These are phyloP conservation scores for Chrysanthemum seticuspe DNA, from an alignment of 129 eudicot species.

Conservation along the genomic window DNA sequence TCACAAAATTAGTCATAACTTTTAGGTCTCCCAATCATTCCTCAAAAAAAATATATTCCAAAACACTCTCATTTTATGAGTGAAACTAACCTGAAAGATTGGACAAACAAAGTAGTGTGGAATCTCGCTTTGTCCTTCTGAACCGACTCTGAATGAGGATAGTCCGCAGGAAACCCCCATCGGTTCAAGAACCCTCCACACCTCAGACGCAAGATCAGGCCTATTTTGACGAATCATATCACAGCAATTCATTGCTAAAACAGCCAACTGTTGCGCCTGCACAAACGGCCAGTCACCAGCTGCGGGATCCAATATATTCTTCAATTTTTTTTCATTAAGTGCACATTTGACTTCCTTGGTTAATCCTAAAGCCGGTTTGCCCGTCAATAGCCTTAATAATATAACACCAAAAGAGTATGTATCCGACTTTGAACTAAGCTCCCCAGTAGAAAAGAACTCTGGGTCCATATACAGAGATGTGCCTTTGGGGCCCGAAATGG, in stretches of 20 bases:
- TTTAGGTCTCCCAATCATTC: no score
- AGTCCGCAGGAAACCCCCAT: constrained; percentile 75
- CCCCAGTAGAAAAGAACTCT: constrained; percentile 72
- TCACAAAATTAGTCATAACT: no score
- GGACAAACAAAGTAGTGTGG: constrained; percentile 83
- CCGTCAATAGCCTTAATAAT: constrained; percentile 71
- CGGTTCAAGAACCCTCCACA: constrained; percentile 81
- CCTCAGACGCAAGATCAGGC: constrained; percentile 81
- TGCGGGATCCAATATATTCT: constrained; percentile 61
- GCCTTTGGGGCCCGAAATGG: constrained; percentile 61
- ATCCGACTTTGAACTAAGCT: constrained; percentile 76
- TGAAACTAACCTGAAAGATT: constrained; percentile 76
- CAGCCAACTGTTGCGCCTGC: constrained; percentile 89
- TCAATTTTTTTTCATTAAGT: constrained; percentile 57
- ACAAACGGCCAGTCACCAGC: constrained; percentile 99
- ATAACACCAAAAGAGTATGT: constrained; percentile 84
- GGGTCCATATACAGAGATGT: constrained; percentile 83
- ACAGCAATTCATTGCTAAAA: constrained; percentile 68
- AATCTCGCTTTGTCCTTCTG: constrained; percentile 45
- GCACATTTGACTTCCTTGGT: constrained; percentile 68
- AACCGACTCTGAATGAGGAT: constrained; percentile 41
- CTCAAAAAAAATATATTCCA: no score
- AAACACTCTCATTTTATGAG: no score
- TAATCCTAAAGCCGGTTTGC: constrained; percentile 66
- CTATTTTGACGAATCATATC: constrained; percentile 39